phyloP scores from a whole-genome alignment of 2,329 filamentous ascomycete genomes.

The Sporothrix schenckii region DNA sequence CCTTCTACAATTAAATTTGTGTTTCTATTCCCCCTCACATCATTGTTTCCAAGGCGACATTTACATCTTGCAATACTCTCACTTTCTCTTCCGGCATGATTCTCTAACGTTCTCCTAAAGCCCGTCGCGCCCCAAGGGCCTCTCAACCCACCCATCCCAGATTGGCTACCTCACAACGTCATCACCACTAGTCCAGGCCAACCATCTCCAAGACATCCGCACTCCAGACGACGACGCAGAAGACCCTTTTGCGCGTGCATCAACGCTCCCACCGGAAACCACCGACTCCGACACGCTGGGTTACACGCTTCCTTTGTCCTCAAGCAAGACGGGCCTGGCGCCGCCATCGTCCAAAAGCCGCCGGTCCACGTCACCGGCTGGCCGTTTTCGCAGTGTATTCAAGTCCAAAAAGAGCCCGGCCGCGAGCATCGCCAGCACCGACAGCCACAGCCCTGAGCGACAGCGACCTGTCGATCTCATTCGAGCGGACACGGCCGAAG shows the following conservation, averaged over 20 bases:
- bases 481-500: not conserved
- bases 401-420: constrained; percentile 56
- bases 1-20: not conserved
- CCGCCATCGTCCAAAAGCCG: constrained; percentile 51
- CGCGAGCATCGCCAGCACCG: constrained; percentile 43
- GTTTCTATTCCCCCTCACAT: not conserved
- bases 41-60: constrained; percentile 11
- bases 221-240: constrained; percentile 42
- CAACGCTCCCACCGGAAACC: constrained; percentile 44
- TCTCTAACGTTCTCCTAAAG: constrained; percentile 11
- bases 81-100: constrained; percentile 2
- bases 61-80: not conserved
- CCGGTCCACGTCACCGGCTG: constrained; percentile 69
- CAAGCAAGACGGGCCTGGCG: constrained; percentile 47
- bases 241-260: constrained; percentile 43
- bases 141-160: constrained; percentile 65
- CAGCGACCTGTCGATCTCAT: not conserved
- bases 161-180: constrained; percentile 69
- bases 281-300: constrained; percentile 45
- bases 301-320: constrained; percentile 40
- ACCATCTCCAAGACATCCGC: constrained; percentile 53
- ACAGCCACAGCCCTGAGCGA: constrained; percentile 48
- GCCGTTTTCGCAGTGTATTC: constrained; percentile 73
- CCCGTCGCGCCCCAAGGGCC: constrained; percentile 45
- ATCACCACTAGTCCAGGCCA: constrained; percentile 66